A percentile compares a stretch with the other conserved stretches of the same genome.
These are phyloP conservation scores for Endothia cerciana DNA, from an alignment of 2,329 filamentous ascomycete species.

Conservation along the genomic window DNA sequence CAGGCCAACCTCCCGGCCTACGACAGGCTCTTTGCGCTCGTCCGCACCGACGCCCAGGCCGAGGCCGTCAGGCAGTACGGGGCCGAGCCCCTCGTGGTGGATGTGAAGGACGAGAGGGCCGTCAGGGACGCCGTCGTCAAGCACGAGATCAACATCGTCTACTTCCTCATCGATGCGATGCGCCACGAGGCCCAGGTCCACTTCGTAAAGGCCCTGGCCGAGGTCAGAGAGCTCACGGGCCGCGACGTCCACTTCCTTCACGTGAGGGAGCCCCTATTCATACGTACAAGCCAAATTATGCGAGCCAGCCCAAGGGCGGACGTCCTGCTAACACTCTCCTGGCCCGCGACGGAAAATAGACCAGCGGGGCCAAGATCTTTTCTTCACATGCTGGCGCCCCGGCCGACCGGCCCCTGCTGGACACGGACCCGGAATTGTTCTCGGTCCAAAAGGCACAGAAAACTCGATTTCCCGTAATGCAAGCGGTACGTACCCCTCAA, in stretches of 20 bases:
- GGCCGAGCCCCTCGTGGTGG: slow-evolving; percentile 46
- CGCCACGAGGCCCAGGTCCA: slow-evolving; percentile 37
- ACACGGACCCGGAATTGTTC: slow-evolving; percentile 49
- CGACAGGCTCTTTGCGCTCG: slow-evolving; percentile 49
- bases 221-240: slow-evolving; percentile 47
- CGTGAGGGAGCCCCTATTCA: slow-evolving; percentile 33
- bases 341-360: slow-evolving; percentile 35
- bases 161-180: slow-evolving; percentile 50
- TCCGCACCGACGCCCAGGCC: slow-evolving; percentile 50
- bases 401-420: slow-evolving; percentile 44
- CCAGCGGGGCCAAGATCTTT: slow-evolving; percentile 57
- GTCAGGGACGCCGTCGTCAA: slow-evolving; percentile 44
- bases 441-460: slow-evolving; percentile 46
- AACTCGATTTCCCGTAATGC: slow-evolving; percentile 20
- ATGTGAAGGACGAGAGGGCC: slow-evolving; percentile 41
- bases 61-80: slow-evolving; percentile 48
- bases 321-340: neutral
- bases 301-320: too few species aligned
- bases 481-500: neutral
- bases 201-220: slow-evolving; percentile 51
- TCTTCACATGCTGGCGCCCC: slow-evolving; percentile 50
- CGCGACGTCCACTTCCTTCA: slow-evolving; percentile 53
- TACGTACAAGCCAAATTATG: neutral
- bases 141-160: slow-evolving; percentile 52
- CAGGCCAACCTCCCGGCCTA: slow-evolving; percentile 45